Evolutionary conservation across 2,329 filamentous ascomycete genomes (phyloP).

Genomic region (Bipolaris cookei): DNA sequence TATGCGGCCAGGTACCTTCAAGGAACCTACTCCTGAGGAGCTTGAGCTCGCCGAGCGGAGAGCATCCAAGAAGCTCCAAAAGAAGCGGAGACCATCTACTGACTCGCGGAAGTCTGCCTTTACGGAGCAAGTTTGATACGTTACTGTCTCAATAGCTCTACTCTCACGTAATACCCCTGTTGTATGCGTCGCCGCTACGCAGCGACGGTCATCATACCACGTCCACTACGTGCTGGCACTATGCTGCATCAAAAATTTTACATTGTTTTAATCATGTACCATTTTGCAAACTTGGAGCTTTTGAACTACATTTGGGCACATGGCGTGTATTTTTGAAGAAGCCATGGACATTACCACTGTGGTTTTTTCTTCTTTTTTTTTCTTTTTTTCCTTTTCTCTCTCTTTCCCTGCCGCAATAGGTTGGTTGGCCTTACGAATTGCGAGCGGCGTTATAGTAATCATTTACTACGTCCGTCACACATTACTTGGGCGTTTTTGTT

Average conservation of each 20-base stretch:
- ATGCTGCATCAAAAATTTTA: conserved; percentile 33
- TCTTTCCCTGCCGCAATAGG: conserved; percentile 8
- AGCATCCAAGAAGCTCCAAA: conserved; percentile 52
- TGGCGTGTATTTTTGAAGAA: conserved; percentile 18
- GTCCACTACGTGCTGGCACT: conserved; percentile 23
- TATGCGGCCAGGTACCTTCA: conserved; percentile 49
- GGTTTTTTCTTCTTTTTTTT: conserved; percentile 7
- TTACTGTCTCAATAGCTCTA: conserved; percentile 20
- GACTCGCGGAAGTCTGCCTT: conserved; percentile 46
- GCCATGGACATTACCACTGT: conserved; percentile 3
- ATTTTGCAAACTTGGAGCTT: conserved; percentile 23
- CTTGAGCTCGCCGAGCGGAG: conserved; percentile 43
- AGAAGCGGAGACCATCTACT: conserved; percentile 48
- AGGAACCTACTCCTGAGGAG: conserved; percentile 40
- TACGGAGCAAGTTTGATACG: conserved; percentile 44
- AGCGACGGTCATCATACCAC: conserved; percentile 27
- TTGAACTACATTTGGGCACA: conserved; percentile 15
- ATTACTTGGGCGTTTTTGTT: conserved; percentile 12
- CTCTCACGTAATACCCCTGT: conserved; percentile 21
- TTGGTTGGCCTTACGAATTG: conserved; percentile 13
- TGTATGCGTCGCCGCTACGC: conserved; percentile 30
- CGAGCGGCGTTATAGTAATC: conserved; percentile 16
- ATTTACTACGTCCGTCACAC: not conserved
- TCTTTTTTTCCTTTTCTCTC: not conserved
- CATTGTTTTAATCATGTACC: conserved; percentile 35